These are phyloP conservation scores for Ophiostoma sp. DNA, from an alignment of 2,329 filamentous ascomycete species.

Conservation along the genomic window DNA sequence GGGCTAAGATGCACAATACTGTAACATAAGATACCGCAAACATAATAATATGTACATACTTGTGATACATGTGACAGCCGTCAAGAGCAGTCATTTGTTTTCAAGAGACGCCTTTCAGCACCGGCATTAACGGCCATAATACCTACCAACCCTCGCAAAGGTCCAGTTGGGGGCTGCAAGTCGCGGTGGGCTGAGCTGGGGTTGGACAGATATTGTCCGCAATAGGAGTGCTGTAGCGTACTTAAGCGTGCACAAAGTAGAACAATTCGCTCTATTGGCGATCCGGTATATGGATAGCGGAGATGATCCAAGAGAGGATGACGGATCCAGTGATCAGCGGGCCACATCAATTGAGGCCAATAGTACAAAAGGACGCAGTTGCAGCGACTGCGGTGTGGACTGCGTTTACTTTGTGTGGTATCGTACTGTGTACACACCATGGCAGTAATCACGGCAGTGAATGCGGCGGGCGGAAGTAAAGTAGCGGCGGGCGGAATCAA, in stretches of 20 bases:
- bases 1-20: background rate
- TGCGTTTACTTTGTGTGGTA: background rate
- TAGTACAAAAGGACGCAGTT: background rate
- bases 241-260: conserved; percentile 1
- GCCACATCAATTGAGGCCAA: background rate
- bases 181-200: background rate
- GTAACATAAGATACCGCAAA: background rate
- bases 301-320: background rate
- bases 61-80: background rate
- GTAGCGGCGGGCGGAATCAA: background rate
- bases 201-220: background rate
- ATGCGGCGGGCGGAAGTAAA: background rate
- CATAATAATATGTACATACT: too few relatives aligned
- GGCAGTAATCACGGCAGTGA: background rate
- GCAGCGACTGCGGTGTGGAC: background rate
- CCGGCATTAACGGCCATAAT: background rate
- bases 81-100: background rate
- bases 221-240: conserved; percentile 1
- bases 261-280: background rate
- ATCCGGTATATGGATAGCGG: background rate
- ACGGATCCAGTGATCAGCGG: conserved; percentile 2
- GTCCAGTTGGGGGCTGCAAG: background rate
- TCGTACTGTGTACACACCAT: background rate
- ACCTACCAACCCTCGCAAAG: background rate
- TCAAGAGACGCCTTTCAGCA: background rate